Evolutionary conservation across 768 basidiomycete genomes (phyloP), one percentile per base, ranked within the genome.

Genomic region (Lactarius vividus): DNA sequence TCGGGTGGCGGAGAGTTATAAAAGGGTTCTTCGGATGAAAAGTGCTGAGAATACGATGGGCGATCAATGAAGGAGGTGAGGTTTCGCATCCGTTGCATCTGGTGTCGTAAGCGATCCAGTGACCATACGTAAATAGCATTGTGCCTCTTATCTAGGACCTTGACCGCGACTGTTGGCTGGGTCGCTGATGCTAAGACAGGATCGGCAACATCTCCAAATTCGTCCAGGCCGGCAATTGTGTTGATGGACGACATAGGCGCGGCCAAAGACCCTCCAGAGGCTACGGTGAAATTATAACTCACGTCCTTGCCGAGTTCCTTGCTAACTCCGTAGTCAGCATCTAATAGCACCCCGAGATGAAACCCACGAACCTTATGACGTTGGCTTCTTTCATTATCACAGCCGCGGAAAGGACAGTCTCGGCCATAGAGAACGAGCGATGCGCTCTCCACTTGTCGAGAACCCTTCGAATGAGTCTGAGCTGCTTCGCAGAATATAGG

Each of bases 181-280:
- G 87, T 86, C 7, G 83, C 79, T 4, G 88, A 88, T 7, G 85
- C 82, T 6, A 92, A 84, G 15, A 86, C 83, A 8, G 90, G 88
- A 75, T 96, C 94, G n/a, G 90, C 84, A 11, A 94, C 91, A 71
- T 96, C 94, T 23, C 94, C 96, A 73, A 98, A 94, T 73, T 95
- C 90, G 73, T 91, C 92, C 35, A 97, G 78, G 15, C 92, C 92
- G 35, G 89, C 89, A 69, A 94, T 89, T 31, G 88, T 88, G 74
- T 94, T 94, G 55, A 93, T 83, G 2, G 91, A 88, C 20, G 96
- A 96, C 18, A 81, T 81, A 11, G 96, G 94, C 2, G 87, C 84
- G 26, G 88, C 88, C 23, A 94, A 79, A 15, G 88, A 83, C 16
- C 89, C 88, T 28, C 89, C 92, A 37, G 94, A 88, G n/a, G 92